Evolutionary conservation across 202 grass and related monocot species (phyloP), one percentile per base, ranked within the genome.

Genomic region (Musa balbisiana): DNA sequence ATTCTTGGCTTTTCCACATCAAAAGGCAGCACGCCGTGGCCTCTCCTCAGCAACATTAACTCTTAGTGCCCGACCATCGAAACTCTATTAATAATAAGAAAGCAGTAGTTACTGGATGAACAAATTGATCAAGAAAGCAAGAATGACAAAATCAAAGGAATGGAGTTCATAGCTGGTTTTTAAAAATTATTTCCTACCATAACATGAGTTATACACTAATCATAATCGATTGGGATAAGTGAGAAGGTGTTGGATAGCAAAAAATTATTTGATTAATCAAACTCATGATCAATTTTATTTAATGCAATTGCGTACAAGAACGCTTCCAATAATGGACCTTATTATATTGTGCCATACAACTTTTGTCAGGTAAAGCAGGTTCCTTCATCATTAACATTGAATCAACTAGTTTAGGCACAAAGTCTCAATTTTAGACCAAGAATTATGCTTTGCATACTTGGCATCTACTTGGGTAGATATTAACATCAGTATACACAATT

Each of bases 11-110:
- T 56, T 56, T 56, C 78, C 83, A 79, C 52, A 74, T 84, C 80
- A 92, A 72, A 85, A 89, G 4, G 50, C 19, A 51, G 83, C 72
- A 70, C 75, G 74, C 2, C 73, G 82, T 0, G 78, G 86, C 77
- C 87, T 78, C 54, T 92, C 80, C 73, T 85, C 93, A 0, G 92
- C 92, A 81, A 90, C 67, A 14, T 92, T 96, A 55, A 96, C 92
- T 51, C 92, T 76, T 75, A 96, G 53, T 72, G 93, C 83, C 26
- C 93, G 85, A 1, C 93, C 93, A 73, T 97, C 93, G 78, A 97
- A 79, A 80, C 82, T 90, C 93, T 97, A 69, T 53, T 11, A 19
- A 51, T 8, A 69, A 17, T 16, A 69, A 69, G 17, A 62, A 43
- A 43, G 33, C 33, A 43, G 33, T 6, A 8, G 33, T 43, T 43